Percentiles rank a stretch among this genome's conserved stretches.
Conservation (phyloP, 495 filamentous ascomycete species). For the Penicillium lagena region DNA sequence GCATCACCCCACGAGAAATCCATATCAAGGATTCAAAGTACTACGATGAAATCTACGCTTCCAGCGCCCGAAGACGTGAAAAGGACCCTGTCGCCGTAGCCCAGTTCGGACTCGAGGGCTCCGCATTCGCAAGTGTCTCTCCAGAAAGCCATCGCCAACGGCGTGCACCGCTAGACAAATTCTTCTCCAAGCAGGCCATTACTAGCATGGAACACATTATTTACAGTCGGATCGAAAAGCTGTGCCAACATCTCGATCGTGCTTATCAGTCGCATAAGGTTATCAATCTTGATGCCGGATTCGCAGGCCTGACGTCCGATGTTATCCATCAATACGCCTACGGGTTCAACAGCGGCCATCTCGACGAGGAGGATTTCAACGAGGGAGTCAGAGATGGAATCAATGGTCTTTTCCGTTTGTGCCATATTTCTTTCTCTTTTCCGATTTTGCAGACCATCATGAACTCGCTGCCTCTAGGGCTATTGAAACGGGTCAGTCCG, state of each 20-base stretch:
- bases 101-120: constrained; percentile 10
- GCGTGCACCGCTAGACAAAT: constrained; percentile 16
- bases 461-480: constrained; percentile 3
- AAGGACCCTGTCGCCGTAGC: constrained; percentile 11
- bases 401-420: constrained; percentile 9
- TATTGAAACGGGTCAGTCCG: constrained; percentile 6
- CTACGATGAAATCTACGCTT: constrained; percentile 29
- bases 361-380: constrained; percentile 20
- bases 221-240: constrained; percentile 8
- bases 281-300: constrained; percentile 16
- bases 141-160: constrained; percentile 19
- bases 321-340: constrained; percentile 21
- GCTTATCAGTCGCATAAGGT: constrained; percentile 7
- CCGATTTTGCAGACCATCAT: constrained; percentile 10
- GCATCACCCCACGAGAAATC: constrained; percentile 45
- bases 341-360: constrained; percentile 13
- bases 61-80: constrained; percentile 14
- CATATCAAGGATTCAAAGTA: constrained; percentile 35
- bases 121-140: constrained; percentile 12
- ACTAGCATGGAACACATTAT: constrained; percentile 8
- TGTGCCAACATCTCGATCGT: constrained; percentile 4
- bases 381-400: constrained; percentile 15
- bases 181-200: constrained; percentile 21
- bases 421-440: constrained; percentile 14
- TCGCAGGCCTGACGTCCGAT: constrained; percentile 18